Evolutionary conservation across 2,329 filamentous ascomycete genomes (phyloP), one percentile per base, ranked within the genome.

Genomic region (Penicillium palitans): DNA sequence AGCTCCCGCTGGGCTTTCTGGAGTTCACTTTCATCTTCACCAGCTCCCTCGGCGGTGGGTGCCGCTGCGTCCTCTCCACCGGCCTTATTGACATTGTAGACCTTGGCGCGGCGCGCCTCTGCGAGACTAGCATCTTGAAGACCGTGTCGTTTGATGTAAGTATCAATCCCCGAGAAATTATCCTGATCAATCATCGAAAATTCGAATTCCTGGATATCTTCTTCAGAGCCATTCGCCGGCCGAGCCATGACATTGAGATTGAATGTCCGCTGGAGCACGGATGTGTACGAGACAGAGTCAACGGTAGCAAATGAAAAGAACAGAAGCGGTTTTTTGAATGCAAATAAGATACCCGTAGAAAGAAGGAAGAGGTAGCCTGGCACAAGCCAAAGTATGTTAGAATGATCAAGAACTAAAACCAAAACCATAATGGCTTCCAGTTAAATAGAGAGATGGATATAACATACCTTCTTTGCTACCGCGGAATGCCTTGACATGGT

Each of bases 121-220:
- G 86, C 86, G 73, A 88, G 78, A 67, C 83, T 86, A 2, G 85
- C 83, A 67, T 88, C 86, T 55, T 88, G 84, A 33, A 88, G 73
- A 6, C 80, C 78, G 66, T 87, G 84, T 31, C 79, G 77, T 70
- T 85, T 85, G 58, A 88, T 78, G 61, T 87, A 88, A 6, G 78
- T 76, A 61, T 87, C 85, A 48, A 88, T 87, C 17, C 84, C 84
- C 0, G 79, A 76, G 63, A 83, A 87, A 66, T 88, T 83, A 9
- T 80, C 82, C 66, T 88, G 85, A 62, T 88, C 86, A 42, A 88
- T 76, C 85, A 88, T 88, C 42, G 81, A 82, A 63, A 88, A 86
- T 63, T 88, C 86, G 19, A 85, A 77, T 62, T 88, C 85, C 65
- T 84, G 79, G 2, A 74, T 72, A 31, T 79, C 78, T n/a, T 70